Percentiles rank a stretch among this genome's conserved stretches.
Conservation (phyloP, 495 filamentous ascomycete genomes). For the Penicillium desertorum region DNA sequence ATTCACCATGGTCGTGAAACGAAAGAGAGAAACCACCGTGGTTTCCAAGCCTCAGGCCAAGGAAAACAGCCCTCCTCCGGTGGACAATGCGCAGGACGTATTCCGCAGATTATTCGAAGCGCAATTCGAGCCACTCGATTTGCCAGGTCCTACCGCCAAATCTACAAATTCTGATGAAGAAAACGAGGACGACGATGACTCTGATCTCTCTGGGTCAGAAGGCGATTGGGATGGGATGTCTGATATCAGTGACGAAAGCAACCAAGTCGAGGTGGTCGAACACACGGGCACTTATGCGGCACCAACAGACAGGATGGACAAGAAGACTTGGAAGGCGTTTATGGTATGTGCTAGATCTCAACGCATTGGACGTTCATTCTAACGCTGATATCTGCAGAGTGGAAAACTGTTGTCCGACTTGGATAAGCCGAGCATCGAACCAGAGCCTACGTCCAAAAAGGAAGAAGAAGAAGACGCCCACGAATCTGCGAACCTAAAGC, state of each 20-base stretch:
- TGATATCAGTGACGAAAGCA: constrained; percentile 37
- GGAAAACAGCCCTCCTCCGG: constrained; percentile 20
- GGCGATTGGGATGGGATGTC: constrained; percentile 68
- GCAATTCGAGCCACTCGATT: constrained; percentile 71
- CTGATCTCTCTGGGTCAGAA: constrained; percentile 17
- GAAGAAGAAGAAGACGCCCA: constrained; percentile 51
- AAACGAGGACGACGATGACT: constrained; percentile 35
- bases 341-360: constrained; percentile 54
- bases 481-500: constrained; percentile 71
- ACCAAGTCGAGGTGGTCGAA: constrained; percentile 63
- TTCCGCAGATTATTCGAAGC: constrained; percentile 85
- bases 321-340: constrained; percentile 72
- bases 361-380: constrained; percentile 2
- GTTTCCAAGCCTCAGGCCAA: constrained; percentile 30
- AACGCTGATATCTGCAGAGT: constrained; percentile 32
- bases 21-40: constrained; percentile 41
- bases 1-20: constrained; percentile 36
- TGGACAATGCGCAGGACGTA: constrained; percentile 47
- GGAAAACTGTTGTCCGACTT: constrained; percentile 51
- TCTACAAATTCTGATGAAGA: constrained; percentile 25
- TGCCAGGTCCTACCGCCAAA: constrained; percentile 17
- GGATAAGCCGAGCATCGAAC: constrained; percentile 29
- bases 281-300: constrained; percentile 46
- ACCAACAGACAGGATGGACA: constrained; percentile 48
- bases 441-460: constrained; percentile 35